Conservation (phyloP, 352 stramenopile genomes). For the Phytopythium delawarense region DNA sequence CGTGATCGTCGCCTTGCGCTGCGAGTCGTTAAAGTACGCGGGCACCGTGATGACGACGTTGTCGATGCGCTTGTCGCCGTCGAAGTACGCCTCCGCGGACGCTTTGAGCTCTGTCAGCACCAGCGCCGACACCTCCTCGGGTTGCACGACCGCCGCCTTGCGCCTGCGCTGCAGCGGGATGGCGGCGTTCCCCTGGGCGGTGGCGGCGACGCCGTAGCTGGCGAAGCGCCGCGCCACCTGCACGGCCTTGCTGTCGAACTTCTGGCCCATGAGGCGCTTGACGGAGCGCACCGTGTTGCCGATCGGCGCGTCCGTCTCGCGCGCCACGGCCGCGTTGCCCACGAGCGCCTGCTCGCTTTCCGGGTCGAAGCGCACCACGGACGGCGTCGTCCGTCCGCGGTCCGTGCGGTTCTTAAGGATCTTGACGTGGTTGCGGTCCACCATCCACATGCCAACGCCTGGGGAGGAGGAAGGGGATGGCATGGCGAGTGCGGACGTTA, state of each 20-base stretch:
- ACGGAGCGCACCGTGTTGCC: constrained; percentile 73
- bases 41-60: constrained; percentile 91
- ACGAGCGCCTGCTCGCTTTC: constrained; percentile 43
- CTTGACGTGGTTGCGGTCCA: constrained; percentile 80
- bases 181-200: constrained; percentile 50
- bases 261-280: constrained; percentile 84
- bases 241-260: constrained; percentile 52
- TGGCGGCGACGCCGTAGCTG: constrained; percentile 43
- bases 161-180: constrained; percentile 37
- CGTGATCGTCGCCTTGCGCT: constrained; percentile 87
- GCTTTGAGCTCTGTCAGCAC: constrained; percentile 68
- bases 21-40: constrained; percentile 90
- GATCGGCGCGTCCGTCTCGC: constrained; percentile 43
- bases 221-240: constrained; percentile 54
- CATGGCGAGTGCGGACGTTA: neutral
- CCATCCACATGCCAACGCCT: constrained; percentile 79
- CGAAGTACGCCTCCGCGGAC: constrained; percentile 67
- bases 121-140: constrained; percentile 64
- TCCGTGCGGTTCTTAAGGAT: constrained; percentile 72
- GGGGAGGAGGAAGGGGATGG: neutral
- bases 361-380: constrained; percentile 68
- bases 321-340: constrained; percentile 42
- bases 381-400: constrained; percentile 71
- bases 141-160: constrained; percentile 33
- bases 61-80: constrained; percentile 31